These are phyloP conservation scores for Globisporangium perplexum DNA, from an alignment of 352 stramenopile species.

Conservation along the genomic window DNA sequence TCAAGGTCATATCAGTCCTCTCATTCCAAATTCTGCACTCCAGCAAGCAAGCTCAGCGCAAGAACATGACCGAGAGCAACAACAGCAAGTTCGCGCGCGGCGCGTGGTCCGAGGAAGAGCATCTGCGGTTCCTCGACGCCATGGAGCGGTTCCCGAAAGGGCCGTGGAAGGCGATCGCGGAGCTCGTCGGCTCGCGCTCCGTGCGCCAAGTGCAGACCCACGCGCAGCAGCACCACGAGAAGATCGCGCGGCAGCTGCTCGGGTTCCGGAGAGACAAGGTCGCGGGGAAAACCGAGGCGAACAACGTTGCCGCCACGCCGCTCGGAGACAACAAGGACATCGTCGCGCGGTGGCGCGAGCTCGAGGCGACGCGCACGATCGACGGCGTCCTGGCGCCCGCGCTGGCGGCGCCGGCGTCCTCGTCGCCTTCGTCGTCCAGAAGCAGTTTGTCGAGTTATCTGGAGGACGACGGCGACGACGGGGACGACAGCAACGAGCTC, in stretches of 20 bases:
- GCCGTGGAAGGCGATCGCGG: slow-evolving; percentile 18
- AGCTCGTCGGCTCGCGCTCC: slow-evolving; percentile 15
- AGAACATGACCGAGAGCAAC: background rate
- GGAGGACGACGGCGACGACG: too few relatives aligned
- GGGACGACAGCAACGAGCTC: background rate
- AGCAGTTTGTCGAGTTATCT: background rate
- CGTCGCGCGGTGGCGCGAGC: slow-evolving; percentile 2
- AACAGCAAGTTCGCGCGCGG: slow-evolving; percentile 3
- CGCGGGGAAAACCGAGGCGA: background rate
- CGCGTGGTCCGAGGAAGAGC: slow-evolving; percentile 17
- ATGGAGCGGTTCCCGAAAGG: slow-evolving; percentile 15
- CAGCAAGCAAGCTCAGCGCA: too few relatives aligned
- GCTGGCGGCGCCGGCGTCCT: background rate
- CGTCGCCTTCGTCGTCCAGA: background rate
- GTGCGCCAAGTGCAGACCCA: slow-evolving; percentile 20
- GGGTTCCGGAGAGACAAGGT: slow-evolving; percentile 4
- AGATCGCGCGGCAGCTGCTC: slow-evolving; percentile 14
- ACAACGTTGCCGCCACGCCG: background rate
- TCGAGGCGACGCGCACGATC: slow-evolving; percentile 3
- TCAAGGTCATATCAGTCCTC: too few relatives aligned
- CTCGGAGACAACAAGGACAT: slow-evolving; percentile 3
- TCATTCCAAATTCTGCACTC: background rate
- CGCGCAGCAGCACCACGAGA: slow-evolving; percentile 22
- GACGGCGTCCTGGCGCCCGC: slow-evolving; percentile 1
- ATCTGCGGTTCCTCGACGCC: slow-evolving; percentile 16